Evolutionary conservation across 257 asterid genomes (phyloP), one percentile per base, ranked within the genome.

Genomic region (Eucommia ulmoides): DNA sequence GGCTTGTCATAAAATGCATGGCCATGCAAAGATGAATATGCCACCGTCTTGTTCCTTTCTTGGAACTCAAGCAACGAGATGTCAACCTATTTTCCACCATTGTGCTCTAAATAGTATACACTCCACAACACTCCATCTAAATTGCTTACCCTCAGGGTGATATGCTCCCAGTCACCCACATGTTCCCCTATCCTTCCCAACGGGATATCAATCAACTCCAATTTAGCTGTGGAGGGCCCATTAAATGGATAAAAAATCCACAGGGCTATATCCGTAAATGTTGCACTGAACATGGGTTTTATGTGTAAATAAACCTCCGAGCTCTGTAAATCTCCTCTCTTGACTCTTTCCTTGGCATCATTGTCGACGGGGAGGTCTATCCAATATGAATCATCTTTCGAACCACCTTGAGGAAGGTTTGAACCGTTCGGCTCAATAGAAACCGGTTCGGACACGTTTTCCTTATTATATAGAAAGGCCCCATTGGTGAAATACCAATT

Each of bases 101-200:
- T 75, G 46, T 88, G 97, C 20, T 84, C 78, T 2, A 86, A 68
- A 61, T 77, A 84, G 41, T 77, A 88, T 19, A 79, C 61, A 9
- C 68, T 49, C 41, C 65, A 63, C 20, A 88, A 45, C 74, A 73
- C 86, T 21, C 97, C 97, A 47, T 79, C 61, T 56, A 81, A 60
- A 53, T 88, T 88, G 61, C 95, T 88, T 3, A 88, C 66, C 45
- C 97, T 75, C 22, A 83, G 41, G 0, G 95, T 79, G n/a, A 81
- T 69, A 53, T 88, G 97, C 41, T 88, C 97, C 92, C 94, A 88
- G 19, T 88, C 97, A 0, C 97, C 95, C 0, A 81, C 68, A 17
- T 88, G 97, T 38, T 88, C 71, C 0, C 97, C 94, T 1, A 88
- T 72, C 53, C 54, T 79, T 0, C 92, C 92, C 0, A 88, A 49